These are phyloP conservation scores for Amorphotheca resinae DNA, from an alignment of 495 filamentous ascomycete species.

Conservation along the genomic window DNA sequence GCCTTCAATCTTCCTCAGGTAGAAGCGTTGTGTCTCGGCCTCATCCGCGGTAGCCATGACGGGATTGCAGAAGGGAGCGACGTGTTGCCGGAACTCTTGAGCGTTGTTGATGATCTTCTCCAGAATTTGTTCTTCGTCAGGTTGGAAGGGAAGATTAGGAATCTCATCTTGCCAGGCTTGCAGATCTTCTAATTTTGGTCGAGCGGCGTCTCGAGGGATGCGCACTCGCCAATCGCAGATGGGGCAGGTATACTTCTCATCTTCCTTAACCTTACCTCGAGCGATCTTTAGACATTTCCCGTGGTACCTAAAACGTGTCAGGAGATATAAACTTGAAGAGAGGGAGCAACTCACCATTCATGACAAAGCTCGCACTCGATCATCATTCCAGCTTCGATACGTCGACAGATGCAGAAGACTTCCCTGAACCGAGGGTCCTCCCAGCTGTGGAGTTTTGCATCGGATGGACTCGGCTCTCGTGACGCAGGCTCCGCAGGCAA, in stretches of 20 bases:
- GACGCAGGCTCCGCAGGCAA: slow-evolving; percentile 87
- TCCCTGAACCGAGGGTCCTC: slow-evolving; percentile 48
- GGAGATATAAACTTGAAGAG: slow-evolving; percentile 12
- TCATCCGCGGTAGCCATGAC: slow-evolving; percentile 73
- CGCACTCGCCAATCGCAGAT: slow-evolving; percentile 97
- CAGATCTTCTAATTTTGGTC: slow-evolving; percentile 90
- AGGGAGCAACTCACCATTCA: slow-evolving; percentile 60
- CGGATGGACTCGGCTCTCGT: slow-evolving; percentile 66
- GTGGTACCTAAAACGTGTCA: slow-evolving; percentile 59
- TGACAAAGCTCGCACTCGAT: slow-evolving; percentile 97
- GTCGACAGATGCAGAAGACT: slow-evolving; percentile 95
- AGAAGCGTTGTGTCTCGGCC: slow-evolving; percentile 85
- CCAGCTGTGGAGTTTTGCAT: slow-evolving; percentile 33
- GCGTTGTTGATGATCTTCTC: slow-evolving; percentile 76
- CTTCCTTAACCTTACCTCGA: slow-evolving; percentile 92
- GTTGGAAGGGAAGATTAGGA: slow-evolving; percentile 75
- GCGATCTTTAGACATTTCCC: slow-evolving; percentile 98
- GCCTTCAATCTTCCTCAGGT: slow-evolving; percentile 94
- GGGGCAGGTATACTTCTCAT: slow-evolving; percentile 95
- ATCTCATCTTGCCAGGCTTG: slow-evolving; percentile 82
- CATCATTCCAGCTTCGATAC: slow-evolving; percentile 94
- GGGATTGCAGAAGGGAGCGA: slow-evolving; percentile 67
- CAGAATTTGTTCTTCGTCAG: slow-evolving; percentile 82
- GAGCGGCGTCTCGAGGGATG: slow-evolving; percentile 95
- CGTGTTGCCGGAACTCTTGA: slow-evolving; percentile 69